phyloP scores from a whole-genome alignment of 768 basidiomycete species.

The Agrocybe pediades region DNA sequence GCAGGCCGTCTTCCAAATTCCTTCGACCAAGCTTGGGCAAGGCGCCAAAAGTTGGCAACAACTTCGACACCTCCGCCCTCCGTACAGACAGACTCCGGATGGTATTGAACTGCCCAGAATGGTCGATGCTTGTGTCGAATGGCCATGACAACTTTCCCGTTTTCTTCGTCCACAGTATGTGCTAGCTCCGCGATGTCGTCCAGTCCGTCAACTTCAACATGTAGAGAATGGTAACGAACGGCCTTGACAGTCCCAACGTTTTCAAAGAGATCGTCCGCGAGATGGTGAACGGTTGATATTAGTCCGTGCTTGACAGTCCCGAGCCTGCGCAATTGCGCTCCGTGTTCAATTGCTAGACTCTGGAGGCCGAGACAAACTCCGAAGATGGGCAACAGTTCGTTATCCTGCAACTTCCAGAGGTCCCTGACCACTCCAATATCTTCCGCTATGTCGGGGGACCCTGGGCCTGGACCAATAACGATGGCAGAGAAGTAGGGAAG shows the following conservation, averaged over 20 bases:
- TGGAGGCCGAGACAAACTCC: constrained; percentile 86
- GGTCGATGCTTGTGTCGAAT: constrained; percentile 62
- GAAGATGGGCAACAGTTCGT: constrained; percentile 65
- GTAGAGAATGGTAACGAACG: constrained; percentile 82
- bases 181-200: constrained; percentile 66
- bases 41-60: constrained; percentile 71
- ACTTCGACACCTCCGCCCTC: constrained; percentile 68
- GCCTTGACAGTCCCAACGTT: constrained; percentile 54
- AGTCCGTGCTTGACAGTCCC: constrained; percentile 79
- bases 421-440: constrained; percentile 74
- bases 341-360: constrained; percentile 67
- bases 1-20: constrained; percentile 34
- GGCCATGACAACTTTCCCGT: constrained; percentile 77
- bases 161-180: constrained; percentile 71
- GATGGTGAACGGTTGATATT: constrained; percentile 64
- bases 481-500: constrained; percentile 68
- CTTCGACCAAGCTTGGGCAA: constrained; percentile 61
- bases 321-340: constrained; percentile 61
- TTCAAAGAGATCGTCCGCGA: constrained; percentile 60
- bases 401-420: constrained; percentile 64
- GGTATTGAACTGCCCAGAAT: constrained; percentile 90
- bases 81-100: constrained; percentile 83
- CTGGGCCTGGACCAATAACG: constrained; percentile 80
- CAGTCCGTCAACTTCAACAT: constrained; percentile 48
- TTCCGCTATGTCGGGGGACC: constrained; percentile 60